Conservation (phyloP, 495 filamentous ascomycete species). For the Stereocaulon alpinum region DNA sequence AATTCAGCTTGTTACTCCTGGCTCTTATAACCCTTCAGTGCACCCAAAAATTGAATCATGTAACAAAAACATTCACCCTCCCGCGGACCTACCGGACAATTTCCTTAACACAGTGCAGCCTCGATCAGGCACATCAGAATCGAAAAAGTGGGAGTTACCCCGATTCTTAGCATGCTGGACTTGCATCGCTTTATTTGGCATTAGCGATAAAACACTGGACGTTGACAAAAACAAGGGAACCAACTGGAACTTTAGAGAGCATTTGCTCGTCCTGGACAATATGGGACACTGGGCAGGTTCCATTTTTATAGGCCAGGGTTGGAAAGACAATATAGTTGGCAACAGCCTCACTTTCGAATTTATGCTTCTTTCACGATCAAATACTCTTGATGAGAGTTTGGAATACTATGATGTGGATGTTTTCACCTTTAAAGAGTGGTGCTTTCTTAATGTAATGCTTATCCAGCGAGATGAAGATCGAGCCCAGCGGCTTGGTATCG, state of each 20-base stretch:
- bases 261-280: neutral
- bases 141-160: neutral
- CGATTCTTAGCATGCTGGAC: constrained; percentile 1
- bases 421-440: neutral
- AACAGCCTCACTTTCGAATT: neutral
- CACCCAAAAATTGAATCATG: too few relatives aligned
- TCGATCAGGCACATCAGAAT: neutral
- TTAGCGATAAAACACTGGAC: too few relatives aligned
- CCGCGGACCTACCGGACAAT: neutral
- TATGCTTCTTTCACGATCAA: neutral
- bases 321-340: too few relatives aligned
- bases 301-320: neutral
- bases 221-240: neutral
- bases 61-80: neutral
- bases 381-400: accelerated
- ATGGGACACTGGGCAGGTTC: neutral
- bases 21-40: neutral
- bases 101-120: neutral
- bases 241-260: neutral
- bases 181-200: too few relatives aligned
- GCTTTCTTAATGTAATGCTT: neutral
- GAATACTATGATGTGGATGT: neutral
- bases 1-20: neutral
- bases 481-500: neutral
- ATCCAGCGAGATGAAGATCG: neutral